phyloP scores from a whole-genome alignment of 2,329 filamentous ascomycete genomes.

The Cordyceps javanica region DNA sequence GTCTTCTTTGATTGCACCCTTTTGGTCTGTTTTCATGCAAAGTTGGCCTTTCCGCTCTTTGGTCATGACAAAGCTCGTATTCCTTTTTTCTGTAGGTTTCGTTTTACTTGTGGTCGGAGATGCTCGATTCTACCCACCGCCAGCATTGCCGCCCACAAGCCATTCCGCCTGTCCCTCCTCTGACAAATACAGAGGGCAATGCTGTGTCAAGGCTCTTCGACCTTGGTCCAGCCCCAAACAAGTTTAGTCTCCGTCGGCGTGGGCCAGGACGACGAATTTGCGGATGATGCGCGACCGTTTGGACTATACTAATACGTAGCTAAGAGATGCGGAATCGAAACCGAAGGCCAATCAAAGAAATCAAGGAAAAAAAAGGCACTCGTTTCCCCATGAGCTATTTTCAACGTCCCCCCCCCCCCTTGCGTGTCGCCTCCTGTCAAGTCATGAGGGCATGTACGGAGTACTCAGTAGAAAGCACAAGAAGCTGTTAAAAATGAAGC shows the following conservation, averaged over 20 bases:
- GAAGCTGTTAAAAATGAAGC: too few species aligned
- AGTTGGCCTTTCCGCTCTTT: neutral
- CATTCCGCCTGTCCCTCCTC: neutral
- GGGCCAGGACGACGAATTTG: neutral
- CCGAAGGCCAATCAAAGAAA: too few species aligned
- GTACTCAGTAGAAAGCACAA: too few species aligned
- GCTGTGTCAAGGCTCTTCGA: neutral
- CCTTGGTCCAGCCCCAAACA: neutral
- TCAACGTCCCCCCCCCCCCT: neutral
- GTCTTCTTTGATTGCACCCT: neutral
- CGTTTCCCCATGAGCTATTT: neutral
- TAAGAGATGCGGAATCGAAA: too few species aligned
- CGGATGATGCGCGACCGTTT: neutral
- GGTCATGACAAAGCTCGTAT: neutral
- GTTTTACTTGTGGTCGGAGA: neutral
- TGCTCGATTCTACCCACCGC: neutral
- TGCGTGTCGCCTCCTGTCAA: too few species aligned
- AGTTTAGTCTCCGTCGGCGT: constrained; percentile 5
- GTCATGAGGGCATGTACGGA: neutral
- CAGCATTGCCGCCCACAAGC: neutral
- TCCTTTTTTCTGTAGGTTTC: neutral
- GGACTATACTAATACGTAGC: too few species aligned
- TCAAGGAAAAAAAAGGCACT: neutral
- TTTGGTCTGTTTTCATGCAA: neutral
- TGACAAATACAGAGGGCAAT: too few species aligned